Evolutionary conservation across 352 stramenopile genomes (phyloP), one percentile per base, ranked within the genome.

Genomic region (Globisporangium solare): DNA sequence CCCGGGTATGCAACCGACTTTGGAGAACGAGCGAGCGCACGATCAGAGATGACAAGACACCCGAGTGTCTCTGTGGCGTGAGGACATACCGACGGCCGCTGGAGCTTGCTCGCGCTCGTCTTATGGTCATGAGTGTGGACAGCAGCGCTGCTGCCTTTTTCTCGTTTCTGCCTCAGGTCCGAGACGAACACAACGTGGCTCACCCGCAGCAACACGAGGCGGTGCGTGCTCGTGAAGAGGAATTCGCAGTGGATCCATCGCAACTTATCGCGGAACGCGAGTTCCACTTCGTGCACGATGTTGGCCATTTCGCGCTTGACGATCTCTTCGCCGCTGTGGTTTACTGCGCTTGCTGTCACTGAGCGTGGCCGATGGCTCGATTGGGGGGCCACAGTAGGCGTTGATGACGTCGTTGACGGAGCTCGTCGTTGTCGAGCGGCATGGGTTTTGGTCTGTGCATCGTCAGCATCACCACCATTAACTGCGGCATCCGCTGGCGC

Each of bases 121-220:
- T 10, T 40, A 32, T 17, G n/a, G 5, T 27, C 24, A 27, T 27
- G 24, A 2, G 24, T 5, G 5, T 27, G 24, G 24, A 5, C 27
- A 24, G 6, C 10, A 40, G 2, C 39, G 12, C 2, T 27, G 1
- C 47, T 43, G 7, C 43, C 39, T 14, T 14, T 51, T 20, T 54
- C 59, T 42, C 24, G 24, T 27, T 27, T 27, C 5, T 27, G 24
- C 24, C 63, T 60, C 18, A 86, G 47, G 42, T 89, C 79, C 1
- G 76, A 87, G 51, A 73, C 71, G 42, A 79, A 84, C 12, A 89
- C 74, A 47, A 89, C 31, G 32, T 66, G 60, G 24, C 74, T 83
- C 32, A 87, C 59, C 40, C 79, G 74, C 41, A 86, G 51, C 37
- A 89, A 67, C 18, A 86, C 61, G 14, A 89, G 67, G 3, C 79